A percentile compares a stretch with the other conserved stretches of the same genome.
Conservation (phyloP, 306 rosid species). For the Cyclanthera cordifolia region DNA sequence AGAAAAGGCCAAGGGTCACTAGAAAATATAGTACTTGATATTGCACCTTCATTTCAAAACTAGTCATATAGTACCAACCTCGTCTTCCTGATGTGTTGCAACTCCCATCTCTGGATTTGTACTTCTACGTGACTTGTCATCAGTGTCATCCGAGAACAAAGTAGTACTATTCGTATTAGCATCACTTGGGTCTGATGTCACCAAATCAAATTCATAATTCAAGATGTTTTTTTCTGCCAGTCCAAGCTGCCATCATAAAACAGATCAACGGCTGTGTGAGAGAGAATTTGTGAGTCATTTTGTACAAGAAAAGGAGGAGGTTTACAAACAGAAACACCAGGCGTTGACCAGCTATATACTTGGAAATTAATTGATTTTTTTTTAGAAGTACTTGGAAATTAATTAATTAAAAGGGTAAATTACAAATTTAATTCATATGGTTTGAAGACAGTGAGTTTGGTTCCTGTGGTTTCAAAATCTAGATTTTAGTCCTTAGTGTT, state of each 20-base stretch:
- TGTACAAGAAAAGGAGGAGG: not conserved
- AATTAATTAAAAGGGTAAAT: not conserved
- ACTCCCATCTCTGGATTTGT: conserved; percentile 47
- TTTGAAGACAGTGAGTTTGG: too few relatives aligned
- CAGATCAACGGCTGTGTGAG: not conserved
- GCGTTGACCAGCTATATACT: not conserved
- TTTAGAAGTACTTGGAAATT: not conserved
- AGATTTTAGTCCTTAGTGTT: too few relatives aligned
- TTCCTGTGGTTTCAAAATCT: too few relatives aligned
- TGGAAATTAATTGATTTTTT: not conserved
- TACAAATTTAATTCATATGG: too few relatives aligned
- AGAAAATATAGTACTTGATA: not conserved
- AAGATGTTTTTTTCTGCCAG: conserved; percentile 75
- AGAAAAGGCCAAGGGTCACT: not conserved
- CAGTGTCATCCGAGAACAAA: conserved; percentile 88
- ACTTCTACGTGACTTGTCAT: conserved; percentile 50
- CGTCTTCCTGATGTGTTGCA: conserved; percentile 47
- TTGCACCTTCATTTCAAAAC: not conserved
- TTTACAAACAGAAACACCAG: not conserved
- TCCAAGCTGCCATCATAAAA: conserved; percentile 68
- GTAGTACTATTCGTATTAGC: conserved; percentile 86
- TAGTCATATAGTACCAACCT: not conserved
- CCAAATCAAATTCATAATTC: conserved; percentile 64
- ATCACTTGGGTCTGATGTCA: conserved; percentile 82
- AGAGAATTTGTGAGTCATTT: not conserved